Base-by-base conservation (phyloP, 805 yeast species). In the Jamesozyma piceae region DNA sequence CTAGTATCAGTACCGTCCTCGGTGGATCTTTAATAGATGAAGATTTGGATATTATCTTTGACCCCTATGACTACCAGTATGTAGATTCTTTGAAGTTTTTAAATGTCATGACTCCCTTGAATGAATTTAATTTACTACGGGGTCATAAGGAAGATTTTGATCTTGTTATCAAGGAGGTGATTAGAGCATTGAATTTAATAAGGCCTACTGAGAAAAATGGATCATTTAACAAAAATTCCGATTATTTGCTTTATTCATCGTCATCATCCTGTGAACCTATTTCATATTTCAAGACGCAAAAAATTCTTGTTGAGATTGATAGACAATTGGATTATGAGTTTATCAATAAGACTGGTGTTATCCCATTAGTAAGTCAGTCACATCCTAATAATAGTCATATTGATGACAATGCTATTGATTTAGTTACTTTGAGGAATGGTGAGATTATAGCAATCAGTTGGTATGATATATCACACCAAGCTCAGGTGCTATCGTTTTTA, bases 381-480 rank as follows among this genome's bases (percentile, higher is more conserved):
- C 65, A 62, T 43, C 66, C 66, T 8, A 45, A 49, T n/a, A 59
- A 56, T 28, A 61, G 60, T 36, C 51, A 51, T 28, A 55, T 60
- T 5, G 43, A 54, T 13, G 66, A 62, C 39, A 56, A 60, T 48
- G 66, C 65, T 14, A 61, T 62, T 24, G 64, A 62, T 43, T 20
- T 53, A n/a, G 63, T 62, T 3, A 54, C 47, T 2, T 32, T 60
- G 38, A 43, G 47, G 35, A 52, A 44, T 42, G 62, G 57, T 3
- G 57, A 58, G 35, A 47, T 48, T 18, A 50, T 62, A 19, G 65
- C 64, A 5, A 55, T 62, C 8, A 61, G 65, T 41, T 62, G 66
- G 66, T 62, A 62, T 45, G 66, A 62, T 41, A 62, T 62, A 14
- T 61, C 66, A 3, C 66, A 62, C 44, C 66, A 62, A 42, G 59